These are phyloP conservation scores for Anaeramoeba flamelloides DNA, from an alignment of 78 protist genomes.

Conservation along the genomic window DNA sequence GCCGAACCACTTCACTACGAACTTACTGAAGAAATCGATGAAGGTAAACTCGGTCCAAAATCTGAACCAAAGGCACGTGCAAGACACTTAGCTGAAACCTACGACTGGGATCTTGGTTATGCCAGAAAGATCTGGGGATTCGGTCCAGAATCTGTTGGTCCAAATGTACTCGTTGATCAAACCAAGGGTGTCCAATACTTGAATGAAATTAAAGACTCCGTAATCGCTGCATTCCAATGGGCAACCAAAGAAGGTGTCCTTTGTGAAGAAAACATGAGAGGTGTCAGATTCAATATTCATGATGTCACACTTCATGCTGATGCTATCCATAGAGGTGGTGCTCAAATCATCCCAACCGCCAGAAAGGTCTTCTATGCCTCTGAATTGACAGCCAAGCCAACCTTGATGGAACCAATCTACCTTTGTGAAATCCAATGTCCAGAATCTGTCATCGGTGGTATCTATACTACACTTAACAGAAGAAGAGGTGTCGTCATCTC, in stretches of 20 bases:
- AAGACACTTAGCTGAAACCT: conserved; percentile 50
- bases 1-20: conserved; percentile 78
- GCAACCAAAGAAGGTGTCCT: conserved; percentile 85
- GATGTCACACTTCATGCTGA: conserved; percentile 94
- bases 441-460: conserved; percentile 76
- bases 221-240: conserved; percentile 85
- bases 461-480: conserved; percentile 64
- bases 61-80: conserved; percentile 17
- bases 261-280: conserved; percentile 92
- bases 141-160: conserved; percentile 91
- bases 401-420: conserved; percentile 86
- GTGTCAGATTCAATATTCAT: conserved; percentile 60
- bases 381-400: conserved; percentile 56
- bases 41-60: conserved; percentile 29
- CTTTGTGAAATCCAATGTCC: conserved; percentile 67
- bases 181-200: conserved; percentile 72
- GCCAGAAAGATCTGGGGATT: conserved; percentile 91
- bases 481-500: conserved; percentile 78
- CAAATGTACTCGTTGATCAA: conserved; percentile 74
- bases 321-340: conserved; percentile 94
- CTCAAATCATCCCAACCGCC: conserved; percentile 72
- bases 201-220: conserved; percentile 86
- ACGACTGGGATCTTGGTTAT: conserved; percentile 58
- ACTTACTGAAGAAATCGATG: conserved; percentile 72
- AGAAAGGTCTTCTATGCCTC: conserved; percentile 72